These are phyloP conservation scores for Aspergillus piperis DNA, from an alignment of 2,329 filamentous ascomycete genomes.

Conservation along the genomic window DNA sequence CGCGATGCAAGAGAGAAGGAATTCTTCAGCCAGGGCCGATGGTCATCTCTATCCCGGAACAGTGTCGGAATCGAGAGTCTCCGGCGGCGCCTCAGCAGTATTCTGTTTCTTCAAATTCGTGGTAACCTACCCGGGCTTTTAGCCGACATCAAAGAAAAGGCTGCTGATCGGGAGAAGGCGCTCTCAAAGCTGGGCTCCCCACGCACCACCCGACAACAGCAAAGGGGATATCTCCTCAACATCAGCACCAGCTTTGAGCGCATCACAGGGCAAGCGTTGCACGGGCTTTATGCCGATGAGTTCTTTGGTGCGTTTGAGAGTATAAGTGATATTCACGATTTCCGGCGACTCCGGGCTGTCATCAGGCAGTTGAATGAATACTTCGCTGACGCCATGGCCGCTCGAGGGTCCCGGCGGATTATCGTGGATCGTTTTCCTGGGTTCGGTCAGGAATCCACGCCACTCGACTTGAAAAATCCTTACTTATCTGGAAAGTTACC, in stretches of 20 bases:
- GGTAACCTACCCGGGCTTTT: constrained; percentile 40
- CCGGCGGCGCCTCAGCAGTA: constrained; percentile 40
- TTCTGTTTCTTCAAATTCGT: constrained; percentile 34
- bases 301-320: constrained; percentile 39
- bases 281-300: constrained; percentile 43
- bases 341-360: constrained; percentile 31
- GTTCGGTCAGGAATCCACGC: too few species aligned
- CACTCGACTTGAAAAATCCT: background rate
- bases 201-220: constrained; percentile 27
- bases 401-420: constrained; percentile 18
- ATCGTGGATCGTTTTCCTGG: background rate
- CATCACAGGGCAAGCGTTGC: constrained; percentile 42
- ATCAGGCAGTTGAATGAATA: constrained; percentile 28
- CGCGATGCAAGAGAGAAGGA: constrained; percentile 35
- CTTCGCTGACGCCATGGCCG: constrained; percentile 30
- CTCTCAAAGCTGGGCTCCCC: constrained; percentile 28
- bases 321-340: constrained; percentile 16
- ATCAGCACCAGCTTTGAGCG: constrained; percentile 43
- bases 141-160: constrained; percentile 35
- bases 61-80: constrained; percentile 38
- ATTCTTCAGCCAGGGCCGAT: constrained; percentile 36
- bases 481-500: constrained; percentile 20
- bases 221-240: constrained; percentile 31
- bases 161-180: constrained; percentile 34
- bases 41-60: constrained; percentile 26